These are phyloP conservation scores for Microthlaspi erraticum DNA, from an alignment of 345 rosid genomes.

Conservation along the genomic window DNA sequence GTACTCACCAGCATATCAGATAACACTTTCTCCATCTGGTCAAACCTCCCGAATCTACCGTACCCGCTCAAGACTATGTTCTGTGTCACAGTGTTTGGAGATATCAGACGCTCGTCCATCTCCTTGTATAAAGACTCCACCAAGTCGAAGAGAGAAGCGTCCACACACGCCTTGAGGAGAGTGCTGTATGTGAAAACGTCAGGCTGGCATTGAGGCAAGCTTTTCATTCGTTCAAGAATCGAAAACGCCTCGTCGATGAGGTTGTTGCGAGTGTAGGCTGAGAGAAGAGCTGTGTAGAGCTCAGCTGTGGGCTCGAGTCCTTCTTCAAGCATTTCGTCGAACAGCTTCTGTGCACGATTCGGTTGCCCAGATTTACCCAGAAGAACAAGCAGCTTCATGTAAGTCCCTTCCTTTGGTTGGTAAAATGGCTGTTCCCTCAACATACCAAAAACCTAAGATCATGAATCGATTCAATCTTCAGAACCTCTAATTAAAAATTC, in stretches of 20 bases:
- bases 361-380: slow-evolving; percentile 77
- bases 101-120: slow-evolving; percentile 71
- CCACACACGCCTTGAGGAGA: slow-evolving; percentile 75
- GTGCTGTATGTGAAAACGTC: slow-evolving; percentile 82
- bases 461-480: slow-evolving; percentile 7
- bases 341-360: slow-evolving; percentile 64
- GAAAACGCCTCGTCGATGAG: slow-evolving; percentile 72
- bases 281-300: slow-evolving; percentile 82
- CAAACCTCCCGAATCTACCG: slow-evolving; percentile 73
- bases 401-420: slow-evolving; percentile 80
- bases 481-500: background rate
- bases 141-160: slow-evolving; percentile 63
- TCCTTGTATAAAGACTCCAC: slow-evolving; percentile 64
- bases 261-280: slow-evolving; percentile 70
- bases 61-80: slow-evolving; percentile 90
- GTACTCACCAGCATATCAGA: slow-evolving; percentile 73
- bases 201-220: slow-evolving; percentile 74
- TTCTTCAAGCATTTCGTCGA: slow-evolving; percentile 79
- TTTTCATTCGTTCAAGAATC: slow-evolving; percentile 65
- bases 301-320: slow-evolving; percentile 72
- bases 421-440: slow-evolving; percentile 73
- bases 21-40: slow-evolving; percentile 83
- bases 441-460: slow-evolving; percentile 71
- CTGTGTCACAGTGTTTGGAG: slow-evolving; percentile 85
- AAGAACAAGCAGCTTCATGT: slow-evolving; percentile 79